phyloP scores from a whole-genome alignment of 768 basidiomycete species.

The Boletus rex-veris region DNA sequence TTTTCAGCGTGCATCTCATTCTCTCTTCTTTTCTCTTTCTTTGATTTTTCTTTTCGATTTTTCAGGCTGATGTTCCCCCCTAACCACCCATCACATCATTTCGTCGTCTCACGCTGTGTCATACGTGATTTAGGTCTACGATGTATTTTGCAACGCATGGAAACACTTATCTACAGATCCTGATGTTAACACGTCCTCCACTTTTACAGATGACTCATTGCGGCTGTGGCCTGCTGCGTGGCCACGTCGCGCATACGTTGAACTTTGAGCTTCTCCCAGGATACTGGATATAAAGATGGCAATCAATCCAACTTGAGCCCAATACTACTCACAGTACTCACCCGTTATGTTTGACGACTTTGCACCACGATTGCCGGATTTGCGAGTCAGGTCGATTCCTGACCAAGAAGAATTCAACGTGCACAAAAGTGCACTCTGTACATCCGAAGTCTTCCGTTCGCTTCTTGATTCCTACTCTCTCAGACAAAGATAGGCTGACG shows the following conservation, averaged over 20 bases:
- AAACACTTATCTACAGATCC: conserved; percentile 21
- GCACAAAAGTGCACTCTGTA: conserved; percentile 44
- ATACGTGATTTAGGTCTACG: conserved; percentile 39
- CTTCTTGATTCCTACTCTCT: conserved; percentile 9
- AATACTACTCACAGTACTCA: neutral
- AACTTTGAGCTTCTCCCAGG: neutral
- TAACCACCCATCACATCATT: conserved; percentile 31
- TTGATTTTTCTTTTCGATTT: conserved; percentile 16
- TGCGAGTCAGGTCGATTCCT: conserved; percentile 50
- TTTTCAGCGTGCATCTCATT: conserved; percentile 24
- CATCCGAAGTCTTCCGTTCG: conserved; percentile 65
- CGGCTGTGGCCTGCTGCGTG: conserved; percentile 8
- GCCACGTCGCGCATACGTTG: conserved; percentile 22
- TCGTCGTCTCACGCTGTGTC: conserved; percentile 37
- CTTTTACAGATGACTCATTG: conserved; percentile 2
- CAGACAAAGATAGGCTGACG: conserved; percentile 3
- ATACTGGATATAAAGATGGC: conserved; percentile 10
- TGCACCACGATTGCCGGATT: conserved; percentile 48
- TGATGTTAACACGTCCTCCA: no score
- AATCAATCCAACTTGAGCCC: neutral
- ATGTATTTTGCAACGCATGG: conserved; percentile 39
- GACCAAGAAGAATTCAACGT: conserved; percentile 52
- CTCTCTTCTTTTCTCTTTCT: conserved; percentile 6
- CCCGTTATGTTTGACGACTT: conserved; percentile 9
- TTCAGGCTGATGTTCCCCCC: conserved; percentile 32